Evolutionary conservation across 768 basidiomycete species (phyloP), one percentile per base, ranked within the genome.

Genomic region (Amanita thiersii): DNA sequence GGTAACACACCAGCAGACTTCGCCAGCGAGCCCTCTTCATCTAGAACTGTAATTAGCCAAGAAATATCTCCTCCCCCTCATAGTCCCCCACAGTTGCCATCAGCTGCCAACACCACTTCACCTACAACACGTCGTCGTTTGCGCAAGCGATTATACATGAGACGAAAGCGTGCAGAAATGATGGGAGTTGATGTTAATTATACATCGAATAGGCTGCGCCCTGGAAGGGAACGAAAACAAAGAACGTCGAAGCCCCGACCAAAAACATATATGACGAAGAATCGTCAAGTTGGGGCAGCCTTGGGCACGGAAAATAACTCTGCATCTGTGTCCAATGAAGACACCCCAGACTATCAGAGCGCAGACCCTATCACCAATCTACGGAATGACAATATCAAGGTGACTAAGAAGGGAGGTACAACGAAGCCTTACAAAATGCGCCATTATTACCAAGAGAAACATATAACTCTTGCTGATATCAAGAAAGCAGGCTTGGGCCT

Each of bases 131-230:
- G 76, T 5, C 71, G 77, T 24, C 75, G 72, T n/a, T 47, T 74
- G 17, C 60, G 62, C 44, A 85, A 85, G 44, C 68, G 82, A 28
- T 61, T 86, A 4, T 73, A 82, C 48, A 86, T 86, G 85, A 76
- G 84, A 4, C 72, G 74, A 20, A 79, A 75, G 54, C 72, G 84
- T 31, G 83, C 85, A 2, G 58, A 64, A 20, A 57, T 64, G 23
- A 52, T 53, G 20, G 81, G 66, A 29, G 56, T 48, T 9, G 53
- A 45, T 6, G 57, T 57, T 5, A 59, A 56, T 38, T 47, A 56
- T n/a, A 53, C 50, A 11, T 24, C 55, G 0, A 48, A 45, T n/a
- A 66, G 60, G 47, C 52, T 72, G 40, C 50, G 52, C 49, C 66
- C 52, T 41, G 70, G 71, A 11, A 56, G 66, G 37, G 60, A 54